Evolutionary conservation across 179 eudicot genomes (phyloP).

Genomic region (Camellia oleifera): DNA sequence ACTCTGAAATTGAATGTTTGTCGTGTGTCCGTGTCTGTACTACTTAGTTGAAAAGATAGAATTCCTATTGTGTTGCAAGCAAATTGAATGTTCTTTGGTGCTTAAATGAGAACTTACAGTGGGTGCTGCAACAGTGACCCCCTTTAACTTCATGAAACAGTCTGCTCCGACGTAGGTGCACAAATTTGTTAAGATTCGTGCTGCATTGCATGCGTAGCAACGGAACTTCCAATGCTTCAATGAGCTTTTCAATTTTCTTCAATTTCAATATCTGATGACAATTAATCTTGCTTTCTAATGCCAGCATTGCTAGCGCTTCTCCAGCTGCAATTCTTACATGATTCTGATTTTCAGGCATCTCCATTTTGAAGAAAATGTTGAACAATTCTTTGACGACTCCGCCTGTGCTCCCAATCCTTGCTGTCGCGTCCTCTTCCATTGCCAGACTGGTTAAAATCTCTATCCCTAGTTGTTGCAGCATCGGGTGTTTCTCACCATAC

Average conservation of each 20-base stretch:
- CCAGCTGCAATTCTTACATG: slow-evolving; percentile 70
- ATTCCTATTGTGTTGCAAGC: too few relatives aligned
- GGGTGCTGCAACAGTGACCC: slow-evolving; percentile 53
- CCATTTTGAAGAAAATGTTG: slow-evolving; percentile 51
- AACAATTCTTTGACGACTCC: slow-evolving; percentile 71
- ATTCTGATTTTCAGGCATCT: slow-evolving; percentile 27
- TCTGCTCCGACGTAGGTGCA: slow-evolving; percentile 58
- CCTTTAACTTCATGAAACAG: slow-evolving; percentile 40
- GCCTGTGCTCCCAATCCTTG: slow-evolving; percentile 82
- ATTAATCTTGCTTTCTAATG: slow-evolving; percentile 59
- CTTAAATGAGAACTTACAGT: slow-evolving; percentile 45
- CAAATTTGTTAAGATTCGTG: slow-evolving; percentile 64
- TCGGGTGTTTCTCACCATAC: slow-evolving; percentile 63
- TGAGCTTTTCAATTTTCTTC: slow-evolving; percentile 46
- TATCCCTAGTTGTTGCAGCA: slow-evolving; percentile 66
- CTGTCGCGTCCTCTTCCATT: slow-evolving; percentile 78
- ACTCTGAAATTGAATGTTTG: not conserved
- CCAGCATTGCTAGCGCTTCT: slow-evolving; percentile 85
- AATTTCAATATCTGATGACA: slow-evolving; percentile 50
- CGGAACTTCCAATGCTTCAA: slow-evolving; percentile 49
- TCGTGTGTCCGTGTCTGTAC: too few relatives aligned
- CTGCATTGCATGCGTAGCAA: slow-evolving; percentile 57
- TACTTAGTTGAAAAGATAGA: not conserved
- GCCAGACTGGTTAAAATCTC: slow-evolving; percentile 77
- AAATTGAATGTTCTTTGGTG: not conserved